These are phyloP conservation scores for Telopea speciosissima DNA, from an alignment of 177 flowering plant species.

Conservation along the genomic window DNA sequence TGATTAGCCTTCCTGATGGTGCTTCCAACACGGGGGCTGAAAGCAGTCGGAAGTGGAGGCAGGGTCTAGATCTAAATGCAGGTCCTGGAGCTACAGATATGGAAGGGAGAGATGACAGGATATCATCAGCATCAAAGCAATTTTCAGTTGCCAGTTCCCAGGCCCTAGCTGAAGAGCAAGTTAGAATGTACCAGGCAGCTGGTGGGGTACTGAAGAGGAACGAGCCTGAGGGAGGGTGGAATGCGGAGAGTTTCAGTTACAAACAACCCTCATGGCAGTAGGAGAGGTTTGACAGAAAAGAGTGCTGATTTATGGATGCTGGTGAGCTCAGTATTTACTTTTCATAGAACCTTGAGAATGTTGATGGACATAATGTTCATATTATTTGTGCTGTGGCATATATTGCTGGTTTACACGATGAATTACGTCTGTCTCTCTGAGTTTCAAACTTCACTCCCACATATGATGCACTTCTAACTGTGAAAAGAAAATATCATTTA, in stretches of 20 bases:
- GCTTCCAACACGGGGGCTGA: conserved; percentile 33
- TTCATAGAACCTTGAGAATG: conserved; percentile 9
- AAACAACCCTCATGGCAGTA: conserved; percentile 76
- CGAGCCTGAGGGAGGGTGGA: conserved; percentile 93
- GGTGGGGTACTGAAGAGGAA: conserved; percentile 63
- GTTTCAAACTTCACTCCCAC: conserved; percentile 5
- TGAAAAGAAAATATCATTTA: neutral
- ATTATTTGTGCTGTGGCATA: neutral
- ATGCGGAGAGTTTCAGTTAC: conserved; percentile 39
- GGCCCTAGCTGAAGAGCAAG: conserved; percentile 49
- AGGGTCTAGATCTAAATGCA: conserved; percentile 74
- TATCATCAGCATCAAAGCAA: conserved; percentile 40
- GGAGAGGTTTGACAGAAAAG: conserved; percentile 14
- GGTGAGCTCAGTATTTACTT: conserved; percentile 16
- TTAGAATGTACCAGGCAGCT: conserved; percentile 44
- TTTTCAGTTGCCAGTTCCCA: conserved; percentile 45
- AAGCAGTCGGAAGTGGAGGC: conserved; percentile 56
- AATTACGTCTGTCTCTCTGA: too few species aligned
- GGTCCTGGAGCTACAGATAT: conserved; percentile 69
- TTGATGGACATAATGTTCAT: conserved; percentile 5
- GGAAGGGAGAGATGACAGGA: conserved; percentile 60
- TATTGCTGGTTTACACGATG: neutral
- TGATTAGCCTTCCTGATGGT: conserved; percentile 51
- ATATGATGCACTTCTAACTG: neutral
- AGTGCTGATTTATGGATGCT: conserved; percentile 10